Evolutionary conservation across 2,329 filamentous ascomycete genomes (phyloP).

Genomic region (Cadophora gregata): DNA sequence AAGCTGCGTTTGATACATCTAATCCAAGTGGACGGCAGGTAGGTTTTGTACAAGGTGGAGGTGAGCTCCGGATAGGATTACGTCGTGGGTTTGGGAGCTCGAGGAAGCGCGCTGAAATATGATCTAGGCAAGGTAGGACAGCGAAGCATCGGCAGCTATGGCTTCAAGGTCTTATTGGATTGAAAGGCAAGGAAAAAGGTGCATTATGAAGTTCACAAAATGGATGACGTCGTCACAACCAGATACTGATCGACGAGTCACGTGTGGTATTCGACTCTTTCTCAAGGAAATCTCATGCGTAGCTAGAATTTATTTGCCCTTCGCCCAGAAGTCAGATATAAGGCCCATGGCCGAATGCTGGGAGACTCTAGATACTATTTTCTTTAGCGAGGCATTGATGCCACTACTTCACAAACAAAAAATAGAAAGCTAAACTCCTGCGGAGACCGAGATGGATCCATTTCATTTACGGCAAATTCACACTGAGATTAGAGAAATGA

Average conservation of each 20-base stretch:
- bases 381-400: too few relatives aligned
- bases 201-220: neutral
- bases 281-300: too few relatives aligned
- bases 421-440: too few relatives aligned
- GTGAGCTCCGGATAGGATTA: neutral
- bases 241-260: neutral
- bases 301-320: too few relatives aligned
- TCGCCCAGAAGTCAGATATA: too few relatives aligned
- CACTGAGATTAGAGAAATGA: neutral
- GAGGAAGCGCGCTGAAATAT: neutral
- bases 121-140: neutral
- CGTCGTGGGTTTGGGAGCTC: neutral
- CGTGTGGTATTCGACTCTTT: neutral
- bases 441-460: too few relatives aligned
- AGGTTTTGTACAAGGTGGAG: slow-evolving; percentile 9
- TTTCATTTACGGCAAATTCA: neutral
- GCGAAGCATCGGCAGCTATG: neutral
- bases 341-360: too few relatives aligned
- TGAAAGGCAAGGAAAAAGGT: neutral
- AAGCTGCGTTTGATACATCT: neutral
- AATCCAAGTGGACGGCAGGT: neutral
- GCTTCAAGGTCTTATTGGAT: neutral
- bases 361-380: too few relatives aligned
- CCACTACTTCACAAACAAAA: too few relatives aligned
- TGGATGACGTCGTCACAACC: neutral